Evolutionary conservation across 1,284 basidiomycete species (phyloP).

Genomic region (Ganoderma resinaceum): DNA sequence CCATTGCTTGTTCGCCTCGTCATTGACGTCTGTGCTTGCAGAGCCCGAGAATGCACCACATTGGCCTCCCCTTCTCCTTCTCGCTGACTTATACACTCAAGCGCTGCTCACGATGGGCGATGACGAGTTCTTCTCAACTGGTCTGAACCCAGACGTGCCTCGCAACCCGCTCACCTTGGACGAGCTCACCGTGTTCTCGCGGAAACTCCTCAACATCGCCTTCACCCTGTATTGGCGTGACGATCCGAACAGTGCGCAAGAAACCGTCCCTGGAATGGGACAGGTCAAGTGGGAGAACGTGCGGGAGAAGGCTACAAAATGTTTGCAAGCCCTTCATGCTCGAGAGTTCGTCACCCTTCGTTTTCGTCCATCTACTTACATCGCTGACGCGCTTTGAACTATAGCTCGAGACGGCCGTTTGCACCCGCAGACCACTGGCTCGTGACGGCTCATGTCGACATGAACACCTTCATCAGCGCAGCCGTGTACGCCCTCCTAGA

Average conservation of each 20-base stretch:
- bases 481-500: slow-evolving; percentile 67
- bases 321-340: slow-evolving; percentile 82
- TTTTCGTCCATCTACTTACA: too few relatives aligned
- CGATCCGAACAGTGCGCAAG: slow-evolving; percentile 51
- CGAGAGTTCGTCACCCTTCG: slow-evolving; percentile 71
- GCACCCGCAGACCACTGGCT: slow-evolving; percentile 89
- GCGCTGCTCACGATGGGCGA: slow-evolving; percentile 93
- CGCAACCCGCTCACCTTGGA: slow-evolving; percentile 85
- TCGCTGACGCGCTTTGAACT: slow-evolving; percentile 7
- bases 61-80: slow-evolving; percentile 79
- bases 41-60: slow-evolving; percentile 53
- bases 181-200: slow-evolving; percentile 78
- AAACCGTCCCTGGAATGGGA: slow-evolving; percentile 51
- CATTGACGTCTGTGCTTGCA: slow-evolving; percentile 27
- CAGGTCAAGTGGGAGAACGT: slow-evolving; percentile 66
- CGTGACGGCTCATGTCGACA: slow-evolving; percentile 78
- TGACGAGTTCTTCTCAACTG: slow-evolving; percentile 89
- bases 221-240: slow-evolving; percentile 86
- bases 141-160: slow-evolving; percentile 38
- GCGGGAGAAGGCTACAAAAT: slow-evolving; percentile 75
- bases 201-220: slow-evolving; percentile 78
- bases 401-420: slow-evolving; percentile 83
- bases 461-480: slow-evolving; percentile 89
- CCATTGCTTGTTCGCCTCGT: neutral
- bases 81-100: slow-evolving; percentile 87